Evolutionary conservation across 2,329 filamentous ascomycete genomes (phyloP), one percentile per base, ranked within the genome.

Genomic region (Furcasterigmium furcatum): DNA sequence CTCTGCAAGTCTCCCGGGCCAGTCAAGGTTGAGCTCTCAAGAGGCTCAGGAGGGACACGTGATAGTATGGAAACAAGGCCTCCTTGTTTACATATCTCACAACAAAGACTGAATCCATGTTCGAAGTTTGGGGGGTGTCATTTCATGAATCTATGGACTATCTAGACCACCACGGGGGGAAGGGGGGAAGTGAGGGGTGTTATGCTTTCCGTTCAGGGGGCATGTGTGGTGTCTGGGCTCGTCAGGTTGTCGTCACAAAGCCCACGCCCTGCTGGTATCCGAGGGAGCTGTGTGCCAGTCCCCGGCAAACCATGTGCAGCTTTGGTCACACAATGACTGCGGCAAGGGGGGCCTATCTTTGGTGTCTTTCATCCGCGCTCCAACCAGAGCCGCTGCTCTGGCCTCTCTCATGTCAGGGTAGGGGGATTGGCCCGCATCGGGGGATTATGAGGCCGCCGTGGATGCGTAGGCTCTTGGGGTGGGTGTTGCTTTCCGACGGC

Each of bases 261-360:
- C 12, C 34, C 34, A 36, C 34, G 18, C 9, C 34, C 34, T 36
- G n/a, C 19, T 10, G 34, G 34, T 19, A 5, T 4, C 34, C 34
- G 16, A 18, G 16, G 34, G 18, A 36, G 18, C n/a, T 36, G 24
- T 27, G 12, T 27, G 24, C 24, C 24, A 27, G 24, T 7, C 24
- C 12, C 24, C 7, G 24, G 24, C 24, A 27, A 27, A 27, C 7
- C 24, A 34, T 21, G 52, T 46, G 51, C 44, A 39, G 22, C 35
- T 30, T 22, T n/a, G 27, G 24, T n/a, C n/a, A n/a, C n/a, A n/a
- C 24, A 27, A 27, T 27, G 24, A 41, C 21, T 19, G 14, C 19
- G 35, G 25, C 13, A 24, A 9, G 9, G 20, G 30, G 40, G 24
- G 43, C 19, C 24, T 41, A 42, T 38, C 39, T 50, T 36, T 43